Evolutionary conservation across 345 rosid species (phyloP).

Genomic region (Camelina neglecta): DNA sequence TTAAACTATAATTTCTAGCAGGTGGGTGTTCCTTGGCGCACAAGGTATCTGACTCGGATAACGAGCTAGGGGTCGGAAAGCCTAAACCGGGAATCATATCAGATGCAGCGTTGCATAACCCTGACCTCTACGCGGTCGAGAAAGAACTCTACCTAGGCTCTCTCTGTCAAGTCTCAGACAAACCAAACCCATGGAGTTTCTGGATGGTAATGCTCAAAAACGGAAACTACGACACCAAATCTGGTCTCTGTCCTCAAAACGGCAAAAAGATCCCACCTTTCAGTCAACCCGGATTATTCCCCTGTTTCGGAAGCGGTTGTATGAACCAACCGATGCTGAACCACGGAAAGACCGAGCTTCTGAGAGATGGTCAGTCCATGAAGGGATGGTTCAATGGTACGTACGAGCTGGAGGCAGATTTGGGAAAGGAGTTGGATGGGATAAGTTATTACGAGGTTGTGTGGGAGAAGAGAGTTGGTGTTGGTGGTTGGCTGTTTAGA

Average conservation of each 20-base stretch:
- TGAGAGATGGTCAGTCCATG: conserved; percentile 55
- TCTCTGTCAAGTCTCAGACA: conserved; percentile 64
- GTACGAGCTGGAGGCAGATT: conserved; percentile 59
- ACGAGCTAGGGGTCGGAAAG: conserved; percentile 62
- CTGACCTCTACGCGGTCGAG: conserved; percentile 70
- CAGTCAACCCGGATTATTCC: conserved; percentile 53
- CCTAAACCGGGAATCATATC: conserved; percentile 47
- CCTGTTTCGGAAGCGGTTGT: conserved; percentile 78
- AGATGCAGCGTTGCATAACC: conserved; percentile 43
- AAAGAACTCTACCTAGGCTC: conserved; percentile 78
- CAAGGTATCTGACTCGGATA: conserved; percentile 65
- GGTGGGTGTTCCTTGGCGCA: conserved; percentile 59
- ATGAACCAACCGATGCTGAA: conserved; percentile 79
- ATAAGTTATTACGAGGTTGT: conserved; percentile 64
- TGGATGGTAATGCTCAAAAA: conserved; percentile 95
- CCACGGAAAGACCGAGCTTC: conserved; percentile 60
- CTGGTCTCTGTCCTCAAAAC: conserved; percentile 69
- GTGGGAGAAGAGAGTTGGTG: conserved; percentile 77
- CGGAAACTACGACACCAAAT: conserved; percentile 75
- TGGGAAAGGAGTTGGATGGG: conserved; percentile 31
- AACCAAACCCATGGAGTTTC: conserved; percentile 77
- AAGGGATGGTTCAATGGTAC: conserved; percentile 80
- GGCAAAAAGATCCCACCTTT: conserved; percentile 62
- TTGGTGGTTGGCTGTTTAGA: conserved; percentile 73
- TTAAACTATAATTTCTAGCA: conserved; percentile 22